Conservation (phyloP, 192 early-diverging fungal species). For the Rhizoclosmatium globosum region DNA sequence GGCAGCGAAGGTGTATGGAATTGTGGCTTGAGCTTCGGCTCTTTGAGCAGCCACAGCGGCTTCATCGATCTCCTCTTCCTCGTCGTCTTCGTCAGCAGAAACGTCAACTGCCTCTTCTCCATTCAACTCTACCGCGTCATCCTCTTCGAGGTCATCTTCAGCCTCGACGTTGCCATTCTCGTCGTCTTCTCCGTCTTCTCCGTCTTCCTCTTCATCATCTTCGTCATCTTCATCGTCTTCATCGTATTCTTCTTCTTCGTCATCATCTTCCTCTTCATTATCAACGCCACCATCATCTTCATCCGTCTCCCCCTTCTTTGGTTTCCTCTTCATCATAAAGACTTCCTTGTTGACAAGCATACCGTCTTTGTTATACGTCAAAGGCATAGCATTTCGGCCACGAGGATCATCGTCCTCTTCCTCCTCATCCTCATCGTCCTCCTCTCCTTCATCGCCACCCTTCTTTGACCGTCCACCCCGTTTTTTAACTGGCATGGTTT, state of each 20-base stretch:
- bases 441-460: background rate
- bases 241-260: conserved; percentile 49
- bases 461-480: background rate
- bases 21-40: conserved; percentile 42
- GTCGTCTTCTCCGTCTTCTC: conserved; percentile 59
- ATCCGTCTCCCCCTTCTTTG: conserved; percentile 55
- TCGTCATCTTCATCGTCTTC: conserved; percentile 67
- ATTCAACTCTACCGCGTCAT: conserved; percentile 38
- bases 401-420: conserved; percentile 31
- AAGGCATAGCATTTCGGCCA: conserved; percentile 49
- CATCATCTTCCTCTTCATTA: conserved; percentile 48
- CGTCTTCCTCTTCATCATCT: conserved; percentile 51
- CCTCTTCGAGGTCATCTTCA: conserved; percentile 43
- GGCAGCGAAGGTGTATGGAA: conserved; percentile 87
- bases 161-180: conserved; percentile 67
- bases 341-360: conserved; percentile 60
- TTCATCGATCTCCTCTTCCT: conserved; percentile 42
- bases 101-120: conserved; percentile 46
- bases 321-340: conserved; percentile 48
- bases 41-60: conserved; percentile 48
- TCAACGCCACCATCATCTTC: conserved; percentile 53
- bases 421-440: conserved; percentile 33
- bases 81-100: conserved; percentile 47
- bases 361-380: conserved; percentile 59
- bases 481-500: background rate